Conservation (phyloP, 768 basidiomycete genomes). For the Boletus bicolor region DNA sequence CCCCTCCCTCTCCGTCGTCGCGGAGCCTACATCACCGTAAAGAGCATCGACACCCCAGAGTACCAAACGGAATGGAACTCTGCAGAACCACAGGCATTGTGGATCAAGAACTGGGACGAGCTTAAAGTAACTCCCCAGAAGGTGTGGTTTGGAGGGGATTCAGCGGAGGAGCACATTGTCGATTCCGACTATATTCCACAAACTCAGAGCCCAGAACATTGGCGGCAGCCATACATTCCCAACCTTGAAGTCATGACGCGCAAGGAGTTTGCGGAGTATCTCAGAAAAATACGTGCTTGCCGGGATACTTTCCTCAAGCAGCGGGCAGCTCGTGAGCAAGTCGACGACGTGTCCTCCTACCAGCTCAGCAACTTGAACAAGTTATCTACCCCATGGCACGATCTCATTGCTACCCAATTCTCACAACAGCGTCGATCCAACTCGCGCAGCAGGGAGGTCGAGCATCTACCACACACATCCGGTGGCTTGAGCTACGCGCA, state of each 20-base stretch:
- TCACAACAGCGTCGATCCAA: constrained; percentile 25
- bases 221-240: constrained; percentile 34
- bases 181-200: constrained; percentile 28
- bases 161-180: constrained; percentile 19
- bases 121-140: constrained; percentile 31
- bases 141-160: constrained; percentile 10
- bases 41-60: constrained; percentile 65
- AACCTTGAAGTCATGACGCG: constrained; percentile 64
- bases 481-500: constrained; percentile 62
- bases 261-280: constrained; percentile 54
- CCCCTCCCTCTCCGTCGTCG: constrained; percentile 66
- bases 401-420: constrained; percentile 18
- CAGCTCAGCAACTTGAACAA: constrained; percentile 25
- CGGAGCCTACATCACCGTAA: constrained; percentile 62
- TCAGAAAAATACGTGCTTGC: constrained; percentile 52
- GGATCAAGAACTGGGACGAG: constrained; percentile 66
- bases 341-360: constrained; percentile 24
- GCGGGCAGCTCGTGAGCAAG: constrained; percentile 15
- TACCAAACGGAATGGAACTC: constrained; percentile 77
- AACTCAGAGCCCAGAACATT: constrained; percentile 12
- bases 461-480: constrained; percentile 60
- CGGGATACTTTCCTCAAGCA: constrained; percentile 57
- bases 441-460: constrained; percentile 40
- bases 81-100: constrained; percentile 62
- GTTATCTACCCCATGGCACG: constrained; percentile 26